Conservation (phyloP, 768 basidiomycete species). For the Boletales sp. region DNA sequence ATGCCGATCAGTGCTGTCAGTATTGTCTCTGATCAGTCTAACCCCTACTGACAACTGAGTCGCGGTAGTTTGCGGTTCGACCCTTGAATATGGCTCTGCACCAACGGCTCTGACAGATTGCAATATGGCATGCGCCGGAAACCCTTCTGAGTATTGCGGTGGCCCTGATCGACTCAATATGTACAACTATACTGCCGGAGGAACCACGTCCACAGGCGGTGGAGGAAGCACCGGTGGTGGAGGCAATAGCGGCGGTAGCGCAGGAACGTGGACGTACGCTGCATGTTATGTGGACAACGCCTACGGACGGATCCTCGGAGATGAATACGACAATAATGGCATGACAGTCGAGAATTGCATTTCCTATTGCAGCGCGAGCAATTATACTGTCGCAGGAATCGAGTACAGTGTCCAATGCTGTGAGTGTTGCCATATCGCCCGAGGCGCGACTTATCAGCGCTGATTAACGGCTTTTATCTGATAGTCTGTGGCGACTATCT, state of each 20-base stretch:
- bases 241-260: constrained; percentile 32
- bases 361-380: constrained; percentile 46
- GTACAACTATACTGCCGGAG: constrained; percentile 13
- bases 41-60: constrained; percentile 42
- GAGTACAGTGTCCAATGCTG: constrained; percentile 58
- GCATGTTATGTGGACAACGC: constrained; percentile 74
- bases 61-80: constrained; percentile 28
- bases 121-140: constrained; percentile 29
- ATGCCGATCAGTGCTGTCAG: constrained; percentile 48
- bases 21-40: constrained; percentile 2
- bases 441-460: background rate
- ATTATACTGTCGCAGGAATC: constrained; percentile 64
- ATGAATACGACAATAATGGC: constrained; percentile 34
- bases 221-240: constrained; percentile 22
- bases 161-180: constrained; percentile 51
- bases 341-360: constrained; percentile 67
- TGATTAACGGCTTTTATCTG: background rate
- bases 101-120: constrained; percentile 52
- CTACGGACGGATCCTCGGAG: constrained; percentile 56
- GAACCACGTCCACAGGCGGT: background rate
- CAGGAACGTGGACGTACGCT: constrained; percentile 53
- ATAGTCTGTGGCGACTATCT: constrained; percentile 70
- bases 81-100: constrained; percentile 17
- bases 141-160: constrained; percentile 59
- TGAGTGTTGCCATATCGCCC: constrained; percentile 29